Percentiles rank a stretch among this genome's conserved stretches.
Conservation (phyloP, 345 rosid species). For the sweet orange (Citrus sinensis) region DVS_A1.0 CM039163.1:22306501-22307000, state of each 20-base stretch:
- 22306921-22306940: constrained; percentile 31
- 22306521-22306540: constrained; percentile 69
- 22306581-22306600: constrained; percentile 53
- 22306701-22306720: constrained; percentile 16
- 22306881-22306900: constrained; percentile 25
- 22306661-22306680: constrained; percentile 54
- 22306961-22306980: background rate
- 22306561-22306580: constrained; percentile 19
- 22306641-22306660: constrained; percentile 61
- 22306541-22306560: constrained; percentile 42
- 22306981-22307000: background rate
- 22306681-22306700: constrained; percentile 31
- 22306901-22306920: constrained; percentile 19
- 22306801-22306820: background rate
- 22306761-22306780: constrained; percentile 39
- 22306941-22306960: constrained; percentile 8
- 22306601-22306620: constrained; percentile 77
- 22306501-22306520: constrained; percentile 77
- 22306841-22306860: constrained; percentile 15
- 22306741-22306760: constrained; percentile 7
- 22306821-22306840: background rate
- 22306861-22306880: constrained; percentile 15
- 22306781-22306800: background rate
- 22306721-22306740: constrained; percentile 7
- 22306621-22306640: constrained; percentile 64